Base-by-base conservation (phyloP, 2,329 filamentous ascomycete species). In the Fusarium dimerum region DNA sequence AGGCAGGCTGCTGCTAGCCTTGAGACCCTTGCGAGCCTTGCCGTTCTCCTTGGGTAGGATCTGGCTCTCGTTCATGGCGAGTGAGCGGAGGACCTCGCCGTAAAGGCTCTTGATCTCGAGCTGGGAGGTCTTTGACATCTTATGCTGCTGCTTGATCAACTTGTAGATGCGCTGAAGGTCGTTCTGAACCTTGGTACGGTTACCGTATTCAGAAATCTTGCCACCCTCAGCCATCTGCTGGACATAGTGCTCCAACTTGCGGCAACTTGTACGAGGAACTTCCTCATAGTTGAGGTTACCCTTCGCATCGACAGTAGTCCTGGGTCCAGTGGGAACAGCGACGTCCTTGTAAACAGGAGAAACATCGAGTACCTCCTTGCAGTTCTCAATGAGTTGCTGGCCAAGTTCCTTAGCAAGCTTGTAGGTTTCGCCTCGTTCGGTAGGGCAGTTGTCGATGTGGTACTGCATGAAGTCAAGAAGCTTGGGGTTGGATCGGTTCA, bases 401-500 rank as follows among this genome's bases (percentile, higher is more conserved):
- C 91, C 93, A 20, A 99, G 88, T 73, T 94, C 87, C 78, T 99
- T 96, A 41, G 94, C 94, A n/a, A 99, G 86, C 76, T 94, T 84
- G 76, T 99, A 99, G 2, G 94, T 99, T 77, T 99, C 94, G 53
- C 94, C 94, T 46, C 93, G 88, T 69, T 99, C 92, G 0, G 92
- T 92, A 1, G 94, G 94, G 77, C 93, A 97, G 78, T 97, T 94
- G 68, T 99, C 94, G 68, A 99, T 99, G 77, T 99, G 94, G 67
- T 99, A 97, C 71, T 99, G 94, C 94, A 99, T 99, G 75, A 97
- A 99, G 64, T 99, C 93, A 52, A 99, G 83, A 2, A 99, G 85
- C 36, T 90, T 88, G 3, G 94, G 94, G 71, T 97, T 99, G 34
- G 94, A 96, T 57, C 94, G 89, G 79, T 97, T 99, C 94, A 99